Evolutionary conservation across 805 yeast species (phyloP).

Genomic region (Lipomyces spencermartinsiae): DNA sequence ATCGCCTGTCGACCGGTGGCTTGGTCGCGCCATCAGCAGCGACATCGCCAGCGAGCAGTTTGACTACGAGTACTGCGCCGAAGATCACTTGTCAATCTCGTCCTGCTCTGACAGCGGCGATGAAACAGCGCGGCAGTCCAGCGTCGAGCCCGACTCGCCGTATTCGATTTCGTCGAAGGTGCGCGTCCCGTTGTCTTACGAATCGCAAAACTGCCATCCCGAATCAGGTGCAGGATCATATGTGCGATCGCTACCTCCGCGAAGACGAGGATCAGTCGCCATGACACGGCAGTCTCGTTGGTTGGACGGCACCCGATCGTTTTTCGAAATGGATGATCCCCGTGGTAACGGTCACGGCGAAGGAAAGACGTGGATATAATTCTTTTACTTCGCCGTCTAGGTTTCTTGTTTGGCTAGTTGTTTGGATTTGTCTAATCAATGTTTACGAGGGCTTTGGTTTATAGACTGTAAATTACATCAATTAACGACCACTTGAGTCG

Average conservation of each 20-base stretch:
- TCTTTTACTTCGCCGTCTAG: background rate
- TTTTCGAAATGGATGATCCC: slow-evolving; percentile 23
- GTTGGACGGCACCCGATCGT: slow-evolving; percentile 17
- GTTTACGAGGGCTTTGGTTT: background rate
- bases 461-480: slow-evolving; percentile 1
- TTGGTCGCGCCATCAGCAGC: background rate
- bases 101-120: background rate
- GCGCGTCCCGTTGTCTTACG: background rate
- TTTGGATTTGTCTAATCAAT: background rate
- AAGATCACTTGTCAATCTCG: background rate
- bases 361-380: slow-evolving; percentile 22
- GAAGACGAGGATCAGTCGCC: background rate
- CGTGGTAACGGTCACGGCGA: slow-evolving; percentile 22
- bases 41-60: background rate
- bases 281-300: slow-evolving; percentile 17
- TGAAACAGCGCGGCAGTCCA: background rate
- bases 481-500: background rate
- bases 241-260: background rate
- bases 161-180: background rate
- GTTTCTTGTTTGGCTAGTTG: background rate
- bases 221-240: background rate
- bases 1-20: background rate
- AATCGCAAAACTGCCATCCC: background rate
- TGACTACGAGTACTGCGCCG: background rate
- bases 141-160: background rate